phyloP scores from a whole-genome alignment of 306 rosid genomes.

The Quillaja saponaria region DNA sequence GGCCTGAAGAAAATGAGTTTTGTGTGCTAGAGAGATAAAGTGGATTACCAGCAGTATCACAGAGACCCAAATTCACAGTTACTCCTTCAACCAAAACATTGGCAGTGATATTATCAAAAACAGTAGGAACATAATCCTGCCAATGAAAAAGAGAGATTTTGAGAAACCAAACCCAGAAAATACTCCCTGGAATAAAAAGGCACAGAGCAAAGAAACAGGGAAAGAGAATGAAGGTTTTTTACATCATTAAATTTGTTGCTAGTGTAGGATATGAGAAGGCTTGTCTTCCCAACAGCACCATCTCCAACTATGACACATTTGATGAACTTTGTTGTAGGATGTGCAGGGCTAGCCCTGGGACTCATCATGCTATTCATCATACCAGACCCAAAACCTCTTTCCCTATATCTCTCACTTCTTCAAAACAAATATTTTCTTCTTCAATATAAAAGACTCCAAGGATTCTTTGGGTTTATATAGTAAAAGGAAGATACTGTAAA shows the following conservation, averaged over 20 bases:
- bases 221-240: not conserved
- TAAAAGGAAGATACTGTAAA: no score
- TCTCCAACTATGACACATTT: conserved; percentile 51
- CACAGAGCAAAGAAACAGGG: not conserved
- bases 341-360: conserved; percentile 7
- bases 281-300: conserved; percentile 52
- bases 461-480: not conserved
- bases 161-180: conserved; percentile 18
- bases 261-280: conserved; percentile 50
- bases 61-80: conserved; percentile 55
- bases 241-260: conserved; percentile 52
- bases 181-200: not conserved
- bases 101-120: conserved; percentile 62
- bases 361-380: conserved; percentile 11
- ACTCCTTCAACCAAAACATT: conserved; percentile 50
- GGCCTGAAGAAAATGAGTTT: no score
- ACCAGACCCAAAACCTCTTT: no score
- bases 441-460: not conserved
- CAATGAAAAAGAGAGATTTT: not conserved
- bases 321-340: conserved; percentile 38
- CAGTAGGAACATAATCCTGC: conserved; percentile 66
- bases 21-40: conserved; percentile 22
- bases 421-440: not conserved
- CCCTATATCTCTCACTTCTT: not conserved
- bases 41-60: conserved; percentile 63